Conservation (phyloP, 495 filamentous ascomycete genomes). For the Penicillium verhagenii region DNA sequence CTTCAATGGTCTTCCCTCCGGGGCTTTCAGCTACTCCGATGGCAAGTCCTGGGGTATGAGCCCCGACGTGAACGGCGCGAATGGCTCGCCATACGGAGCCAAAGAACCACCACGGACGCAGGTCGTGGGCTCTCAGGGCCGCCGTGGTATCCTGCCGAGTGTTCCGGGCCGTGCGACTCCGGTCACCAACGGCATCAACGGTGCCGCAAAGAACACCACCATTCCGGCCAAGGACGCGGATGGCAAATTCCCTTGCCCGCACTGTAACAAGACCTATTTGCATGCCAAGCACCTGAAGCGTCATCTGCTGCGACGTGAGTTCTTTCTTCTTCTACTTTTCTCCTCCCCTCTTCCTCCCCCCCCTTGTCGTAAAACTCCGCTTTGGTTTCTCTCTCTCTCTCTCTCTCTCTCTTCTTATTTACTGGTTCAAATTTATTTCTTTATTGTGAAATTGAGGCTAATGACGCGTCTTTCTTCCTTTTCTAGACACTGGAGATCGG, state of each 20-base stretch:
- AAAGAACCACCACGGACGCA: conserved; percentile 70
- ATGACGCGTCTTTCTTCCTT: conserved; percentile 17
- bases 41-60: conserved; percentile 44
- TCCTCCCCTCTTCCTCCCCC: not conserved
- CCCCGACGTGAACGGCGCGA: conserved; percentile 39
- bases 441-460: conserved; percentile 11
- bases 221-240: conserved; percentile 92
- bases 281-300: conserved; percentile 97
- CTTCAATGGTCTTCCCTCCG: conserved; percentile 60
- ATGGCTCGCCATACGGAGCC: conserved; percentile 40
- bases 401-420: conserved; percentile 1
- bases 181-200: conserved; percentile 55
- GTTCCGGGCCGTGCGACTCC: conserved; percentile 75
- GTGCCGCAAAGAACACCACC: conserved; percentile 67
- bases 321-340: not conserved
- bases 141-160: conserved; percentile 85
- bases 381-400: not conserved
- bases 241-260: conserved; percentile 94
- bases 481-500: conserved; percentile 86
- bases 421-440: too few relatives aligned
- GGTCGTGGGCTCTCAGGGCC: conserved; percentile 89
- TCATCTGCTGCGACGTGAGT: conserved; percentile 92
- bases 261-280: conserved; percentile 96
- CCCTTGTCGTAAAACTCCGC: too few relatives aligned
- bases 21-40: conserved; percentile 53